These are phyloP conservation scores for Cichorium intybus DNA, from an alignment of 140 eudicot species.

Conservation along the genomic window DNA sequence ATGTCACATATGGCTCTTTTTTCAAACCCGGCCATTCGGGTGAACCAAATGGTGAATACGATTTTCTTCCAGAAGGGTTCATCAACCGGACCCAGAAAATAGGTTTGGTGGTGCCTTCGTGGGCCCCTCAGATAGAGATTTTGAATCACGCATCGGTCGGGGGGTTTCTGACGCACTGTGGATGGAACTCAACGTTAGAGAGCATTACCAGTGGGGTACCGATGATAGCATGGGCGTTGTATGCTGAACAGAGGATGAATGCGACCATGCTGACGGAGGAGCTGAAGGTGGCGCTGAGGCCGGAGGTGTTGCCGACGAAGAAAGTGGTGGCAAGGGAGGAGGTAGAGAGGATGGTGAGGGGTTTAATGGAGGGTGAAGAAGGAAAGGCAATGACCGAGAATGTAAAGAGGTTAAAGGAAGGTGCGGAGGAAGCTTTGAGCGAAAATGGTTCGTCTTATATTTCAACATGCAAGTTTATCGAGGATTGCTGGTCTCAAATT, in stretches of 20 bases:
- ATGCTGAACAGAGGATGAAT: constrained; percentile 62
- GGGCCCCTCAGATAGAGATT: constrained; percentile 68
- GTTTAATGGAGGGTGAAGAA: constrained; percentile 33
- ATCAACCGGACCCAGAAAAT: constrained; percentile 26
- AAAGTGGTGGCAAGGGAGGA: constrained; percentile 57
- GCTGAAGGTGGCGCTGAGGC: constrained; percentile 47
- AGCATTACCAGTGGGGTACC: constrained; percentile 54
- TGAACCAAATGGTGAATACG: background rate
- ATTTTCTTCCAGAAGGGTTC: constrained; percentile 55
- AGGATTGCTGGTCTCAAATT: constrained; percentile 27
- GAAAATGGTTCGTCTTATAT: constrained; percentile 45
- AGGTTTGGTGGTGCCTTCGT: constrained; percentile 47
- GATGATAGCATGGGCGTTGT: constrained; percentile 69
- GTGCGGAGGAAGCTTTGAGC: constrained; percentile 28
- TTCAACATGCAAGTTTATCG: constrained; percentile 32
- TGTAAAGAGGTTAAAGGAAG: constrained; percentile 24
- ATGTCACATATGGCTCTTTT: constrained; percentile 32
- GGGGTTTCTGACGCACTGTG: constrained; percentile 71
- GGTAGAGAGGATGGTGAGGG: constrained; percentile 48
- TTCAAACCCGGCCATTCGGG: constrained; percentile 12
- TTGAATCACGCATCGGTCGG: constrained; percentile 49
- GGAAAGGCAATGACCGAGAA: constrained; percentile 39
- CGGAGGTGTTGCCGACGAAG: constrained; percentile 37
- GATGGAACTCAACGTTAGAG: constrained; percentile 72
- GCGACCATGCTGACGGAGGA: constrained; percentile 59